These are phyloP conservation scores for Acmispon strigosus DNA, from an alignment of 306 rosid species.

Conservation along the genomic window DNA sequence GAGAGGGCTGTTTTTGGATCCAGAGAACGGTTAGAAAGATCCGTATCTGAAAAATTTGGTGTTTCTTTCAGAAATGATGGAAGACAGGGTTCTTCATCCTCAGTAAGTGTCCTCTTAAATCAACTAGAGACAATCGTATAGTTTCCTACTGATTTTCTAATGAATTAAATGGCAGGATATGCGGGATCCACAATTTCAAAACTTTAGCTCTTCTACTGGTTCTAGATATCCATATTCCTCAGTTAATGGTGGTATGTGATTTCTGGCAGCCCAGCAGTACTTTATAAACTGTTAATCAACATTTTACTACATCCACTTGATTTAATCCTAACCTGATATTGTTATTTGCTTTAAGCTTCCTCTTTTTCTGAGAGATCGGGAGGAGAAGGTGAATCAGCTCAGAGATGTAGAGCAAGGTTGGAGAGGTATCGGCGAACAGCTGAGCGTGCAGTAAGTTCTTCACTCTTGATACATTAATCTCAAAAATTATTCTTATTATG, in stretches of 20 bases:
- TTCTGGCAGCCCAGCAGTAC: not conserved
- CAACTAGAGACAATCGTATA: constrained; percentile 12
- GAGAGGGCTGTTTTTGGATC: constrained; percentile 62
- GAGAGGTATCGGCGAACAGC: constrained; percentile 90
- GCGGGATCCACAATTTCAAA: constrained; percentile 50
- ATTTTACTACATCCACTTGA: constrained; percentile 7
- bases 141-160: constrained; percentile 6
- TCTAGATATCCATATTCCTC: constrained; percentile 53
- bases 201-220: constrained; percentile 28
- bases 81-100: constrained; percentile 55
- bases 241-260: constrained; percentile 53
- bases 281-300: constrained; percentile 22
- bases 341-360: constrained; percentile 35
- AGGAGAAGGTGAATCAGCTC: constrained; percentile 81
- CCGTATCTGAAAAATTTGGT: constrained; percentile 73
- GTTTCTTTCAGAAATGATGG: constrained; percentile 47
- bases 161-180: constrained; percentile 50
- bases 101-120: constrained; percentile 43
- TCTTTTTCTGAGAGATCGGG: constrained; percentile 57
- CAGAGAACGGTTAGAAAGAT: constrained; percentile 71
- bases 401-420: constrained; percentile 90
- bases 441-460: constrained; percentile 78
- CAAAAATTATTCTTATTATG: not conserved
- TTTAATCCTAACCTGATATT: constrained; percentile 15
- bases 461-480: constrained; percentile 9